Base-by-base conservation (phyloP, 352 stramenopile species). In the Pythium dissimile region DNA sequence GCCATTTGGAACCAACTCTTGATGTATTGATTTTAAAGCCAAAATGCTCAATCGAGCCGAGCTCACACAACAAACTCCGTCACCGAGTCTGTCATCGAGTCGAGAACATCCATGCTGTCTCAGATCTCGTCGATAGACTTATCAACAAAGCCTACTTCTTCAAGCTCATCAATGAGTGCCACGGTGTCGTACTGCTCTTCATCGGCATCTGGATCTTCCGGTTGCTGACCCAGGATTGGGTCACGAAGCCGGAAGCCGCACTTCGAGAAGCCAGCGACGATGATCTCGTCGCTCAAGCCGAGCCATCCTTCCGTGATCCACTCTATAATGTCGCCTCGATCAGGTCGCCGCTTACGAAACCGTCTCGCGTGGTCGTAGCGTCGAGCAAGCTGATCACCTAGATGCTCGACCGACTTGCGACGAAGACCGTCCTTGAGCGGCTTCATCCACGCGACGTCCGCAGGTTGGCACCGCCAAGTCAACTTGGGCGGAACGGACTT, bases 351-450 rank as follows among this genome's bases (percentile, higher is more conserved):
- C 52, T 45, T 60, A 3, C n/a, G 12, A 26, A 59, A 59, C 23
- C n/a, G 5, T 4, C 32, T 6, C 18, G 21, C 20, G 16, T 16
- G 5, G 6, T 4, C 7, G 11, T 4, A 9, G 23, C 51, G 21
- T 15, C 26, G 26, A 7, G 13, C 34, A 2, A 66, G 39, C 27
- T 66, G 59, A 34, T 51, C 18, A 21, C 26, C 35, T 1, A 61
- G 45, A 35, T 47, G n/a, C 0, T 46, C 43, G 9, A 67, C 42
- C 52, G 52, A 67, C n/a, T 18, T 30, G 2, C 15, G 21, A 4
- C 60, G 60, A 67, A n/a, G 28, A n/a, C 27, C 18, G n/a, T 41
- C 37, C 39, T 73, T 65, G 21, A 70, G 45, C 26, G 60, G 61
- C 23, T 63, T 55, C 12, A 64, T 64, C 54, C 61, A 64, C 2